A percentile compares a stretch with the other conserved stretches of the same genome.
These are phyloP conservation scores for Amniculicola lignicola DNA, from an alignment of 495 filamentous ascomycete genomes.

Conservation along the genomic window DNA sequence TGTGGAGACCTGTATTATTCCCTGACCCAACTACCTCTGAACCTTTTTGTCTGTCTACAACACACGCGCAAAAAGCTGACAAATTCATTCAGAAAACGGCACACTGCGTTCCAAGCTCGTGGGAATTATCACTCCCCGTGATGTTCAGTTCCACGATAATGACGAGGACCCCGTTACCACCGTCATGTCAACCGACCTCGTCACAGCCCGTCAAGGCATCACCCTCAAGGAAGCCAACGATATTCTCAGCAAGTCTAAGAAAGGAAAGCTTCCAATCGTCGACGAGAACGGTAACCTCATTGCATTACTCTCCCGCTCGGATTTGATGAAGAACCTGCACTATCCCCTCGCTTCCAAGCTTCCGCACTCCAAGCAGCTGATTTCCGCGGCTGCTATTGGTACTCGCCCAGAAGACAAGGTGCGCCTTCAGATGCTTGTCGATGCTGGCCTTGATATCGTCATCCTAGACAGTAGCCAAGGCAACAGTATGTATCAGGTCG, in stretches of 20 bases:
- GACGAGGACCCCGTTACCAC: conserved; percentile 69
- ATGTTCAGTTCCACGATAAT: conserved; percentile 88
- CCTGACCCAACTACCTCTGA: conserved; percentile 41
- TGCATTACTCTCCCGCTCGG: conserved; percentile 91
- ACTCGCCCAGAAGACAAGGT: conserved; percentile 88
- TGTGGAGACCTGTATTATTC: conserved; percentile 60
- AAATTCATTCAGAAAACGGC: conserved; percentile 67
- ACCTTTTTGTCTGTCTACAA: not conserved
- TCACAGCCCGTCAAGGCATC: conserved; percentile 84
- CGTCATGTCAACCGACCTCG: conserved; percentile 93
- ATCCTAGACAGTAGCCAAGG: conserved; percentile 94
- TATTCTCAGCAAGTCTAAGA: conserved; percentile 92
- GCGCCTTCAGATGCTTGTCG: conserved; percentile 81
- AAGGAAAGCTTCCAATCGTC: conserved; percentile 97
- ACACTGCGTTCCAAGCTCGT: conserved; percentile 90
- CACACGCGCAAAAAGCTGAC: conserved; percentile 12
- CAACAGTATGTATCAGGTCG: conserved; percentile 93
- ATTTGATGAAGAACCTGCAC: conserved; percentile 98
- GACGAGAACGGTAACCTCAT: conserved; percentile 83
- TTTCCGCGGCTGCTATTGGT: conserved; percentile 91
- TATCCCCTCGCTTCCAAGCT: conserved; percentile 97
- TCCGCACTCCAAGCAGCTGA: conserved; percentile 94
- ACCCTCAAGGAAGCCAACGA: conserved; percentile 84
- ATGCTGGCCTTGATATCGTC: conserved; percentile 94
- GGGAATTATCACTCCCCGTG: conserved; percentile 94